Evolutionary conservation across 352 stramenopile genomes (phyloP), one percentile per base, ranked within the genome.

Genomic region (Halophytophthora batemanensis): DNA sequence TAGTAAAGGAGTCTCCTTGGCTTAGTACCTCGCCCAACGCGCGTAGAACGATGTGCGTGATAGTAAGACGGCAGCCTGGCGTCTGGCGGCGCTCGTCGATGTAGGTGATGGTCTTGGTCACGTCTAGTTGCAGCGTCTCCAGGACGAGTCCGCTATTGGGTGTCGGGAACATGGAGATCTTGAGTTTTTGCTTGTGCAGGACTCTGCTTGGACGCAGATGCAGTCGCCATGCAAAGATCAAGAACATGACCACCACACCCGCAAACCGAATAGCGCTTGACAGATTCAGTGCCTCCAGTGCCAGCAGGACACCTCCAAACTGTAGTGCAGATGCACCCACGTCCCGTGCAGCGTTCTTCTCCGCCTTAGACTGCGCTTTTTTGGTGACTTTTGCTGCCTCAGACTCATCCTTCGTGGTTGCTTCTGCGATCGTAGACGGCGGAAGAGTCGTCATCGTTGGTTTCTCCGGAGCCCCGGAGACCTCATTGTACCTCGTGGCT

Each of bases 21-120:
- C 49, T 58, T 22, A 91, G 59, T 10, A 73, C 74, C 7, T 61
- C 46, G 14, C 73, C 81, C 13, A 91, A 35, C 13, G 76, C 69
- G 25, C 71, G 70, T 34, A 89, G 25, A 8, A 89, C 81, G 51
- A 89, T 63, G 54, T 91, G 77, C 22, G 76, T 87, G 51, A 88
- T 74, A 10, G 74, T 87, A 28, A 89, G 67, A 54, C 87, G 71
- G 15, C 71, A 68, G 2, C 72, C 64, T 1, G 25, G 25, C 25
- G 66, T 54, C 6, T 56, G 58, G 39, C 79, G 79, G 48, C 79
- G 77, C 33, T 74, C 71, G 2, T 64, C 66, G 15, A 92, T 83
- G 53, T 80, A 90, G 50, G 70, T 45, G 35, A 74, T 63, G 11
- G 76, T 78, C 53, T 80, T 75, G 42, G 69, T 82, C 61, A 87